Conservation (phyloP, 2,329 filamentous ascomycete species). For the Pseudofabraea citricarpa region DNA sequence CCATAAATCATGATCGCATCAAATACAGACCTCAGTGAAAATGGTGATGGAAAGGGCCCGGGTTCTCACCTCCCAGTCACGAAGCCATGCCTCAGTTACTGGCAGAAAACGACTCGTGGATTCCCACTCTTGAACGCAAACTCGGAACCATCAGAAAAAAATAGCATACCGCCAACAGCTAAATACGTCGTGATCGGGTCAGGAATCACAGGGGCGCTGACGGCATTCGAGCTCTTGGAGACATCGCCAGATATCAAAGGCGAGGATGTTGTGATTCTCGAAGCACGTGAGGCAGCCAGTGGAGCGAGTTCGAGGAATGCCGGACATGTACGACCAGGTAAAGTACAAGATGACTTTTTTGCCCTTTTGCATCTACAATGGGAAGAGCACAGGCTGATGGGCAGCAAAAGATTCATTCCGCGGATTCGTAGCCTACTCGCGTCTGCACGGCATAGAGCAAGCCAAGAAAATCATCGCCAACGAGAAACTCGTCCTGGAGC, state of each 20-base stretch:
- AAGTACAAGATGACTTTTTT: conserved; percentile 7
- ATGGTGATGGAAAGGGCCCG: no score
- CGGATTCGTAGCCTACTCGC: conserved; percentile 38
- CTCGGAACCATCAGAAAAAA: no score
- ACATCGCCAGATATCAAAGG: conserved; percentile 8
- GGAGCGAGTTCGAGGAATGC: conserved; percentile 30
- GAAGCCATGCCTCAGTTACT: conserved; percentile 33
- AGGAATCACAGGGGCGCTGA: conserved; percentile 11
- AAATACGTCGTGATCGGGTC: conserved; percentile 14
- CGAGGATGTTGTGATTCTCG: conserved; percentile 26
- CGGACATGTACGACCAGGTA: conserved; percentile 24
- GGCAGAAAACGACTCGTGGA: conserved; percentile 40
- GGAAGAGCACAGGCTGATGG: background rate
- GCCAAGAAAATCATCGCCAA: conserved; percentile 41
- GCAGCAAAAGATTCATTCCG: conserved; percentile 37
- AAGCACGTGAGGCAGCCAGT: conserved; percentile 27
- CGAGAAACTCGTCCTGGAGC: conserved; percentile 35
- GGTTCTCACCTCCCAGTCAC: conserved; percentile 14
- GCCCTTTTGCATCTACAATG: background rate
- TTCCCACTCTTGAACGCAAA: conserved; percentile 38
- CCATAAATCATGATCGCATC: conserved; percentile 6
- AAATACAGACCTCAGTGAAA: no score
- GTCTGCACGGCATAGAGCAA: conserved; percentile 36
- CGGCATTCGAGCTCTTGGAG: conserved; percentile 15
- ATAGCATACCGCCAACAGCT: conserved; percentile 20